Evolutionary conservation across 768 basidiomycete genomes (phyloP).

Genomic region (Peribolospora kevripleyi): DNA sequence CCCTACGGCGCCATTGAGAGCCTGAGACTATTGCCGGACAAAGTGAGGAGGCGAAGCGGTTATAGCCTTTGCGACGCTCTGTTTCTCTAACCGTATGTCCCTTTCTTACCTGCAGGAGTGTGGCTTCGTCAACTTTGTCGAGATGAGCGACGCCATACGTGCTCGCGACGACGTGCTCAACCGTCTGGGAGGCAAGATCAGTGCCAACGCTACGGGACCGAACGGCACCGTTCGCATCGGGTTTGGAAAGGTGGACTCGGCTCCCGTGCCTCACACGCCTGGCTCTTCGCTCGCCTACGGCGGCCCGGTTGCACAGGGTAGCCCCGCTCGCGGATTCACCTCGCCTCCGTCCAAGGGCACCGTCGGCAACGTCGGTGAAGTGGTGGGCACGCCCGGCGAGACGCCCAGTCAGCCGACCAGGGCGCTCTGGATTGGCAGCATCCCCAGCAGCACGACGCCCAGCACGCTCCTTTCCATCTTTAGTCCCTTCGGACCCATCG

Average conservation of each 20-base stretch:
- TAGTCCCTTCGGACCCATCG: slow-evolving; percentile 90
- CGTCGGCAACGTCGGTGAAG: no score
- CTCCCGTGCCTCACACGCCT: slow-evolving; percentile 47
- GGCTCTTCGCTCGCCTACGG: slow-evolving; percentile 19
- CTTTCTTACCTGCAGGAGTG: slow-evolving; percentile 41
- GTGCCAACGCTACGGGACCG: slow-evolving; percentile 36
- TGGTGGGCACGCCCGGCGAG: slow-evolving; percentile 19
- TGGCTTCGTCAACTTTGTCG: slow-evolving; percentile 96
- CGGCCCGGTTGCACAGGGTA: background rate
- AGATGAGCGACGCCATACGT: slow-evolving; percentile 75
- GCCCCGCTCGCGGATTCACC: background rate
- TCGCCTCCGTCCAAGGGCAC: background rate
- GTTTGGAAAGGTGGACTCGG: slow-evolving; percentile 92
- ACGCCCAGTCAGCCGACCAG: slow-evolving; percentile 76
- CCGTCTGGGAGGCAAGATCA: slow-evolving; percentile 70
- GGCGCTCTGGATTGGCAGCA: slow-evolving; percentile 92
- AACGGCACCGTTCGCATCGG: slow-evolving; percentile 94
- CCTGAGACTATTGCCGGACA: slow-evolving; percentile 79
- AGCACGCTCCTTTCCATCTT: slow-evolving; percentile 87
- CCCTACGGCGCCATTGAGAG: slow-evolving; percentile 95
- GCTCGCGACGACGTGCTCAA: slow-evolving; percentile 96
- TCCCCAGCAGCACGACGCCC: slow-evolving; percentile 71
- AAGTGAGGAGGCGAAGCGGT: slow-evolving; percentile 30
- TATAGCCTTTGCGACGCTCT: background rate
- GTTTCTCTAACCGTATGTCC: background rate